Base-by-base conservation (phyloP, 148 eudicot species). In the Fallopia convolvulus region DNA sequence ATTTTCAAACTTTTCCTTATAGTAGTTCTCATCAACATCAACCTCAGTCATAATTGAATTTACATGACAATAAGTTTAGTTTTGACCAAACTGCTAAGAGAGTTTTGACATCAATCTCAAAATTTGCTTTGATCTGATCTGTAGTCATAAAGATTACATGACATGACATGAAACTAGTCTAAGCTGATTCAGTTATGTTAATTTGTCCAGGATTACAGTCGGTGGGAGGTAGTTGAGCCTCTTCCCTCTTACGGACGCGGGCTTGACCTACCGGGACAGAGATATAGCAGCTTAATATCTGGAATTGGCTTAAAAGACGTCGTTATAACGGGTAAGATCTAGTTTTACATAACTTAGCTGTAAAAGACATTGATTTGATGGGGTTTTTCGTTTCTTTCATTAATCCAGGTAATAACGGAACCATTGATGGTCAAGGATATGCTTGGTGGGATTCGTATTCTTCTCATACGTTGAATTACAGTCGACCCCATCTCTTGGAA, bases 161-260 rank as follows among this genome's bases (percentile, higher is more conserved):
- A 26, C 30, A 26, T 26, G 30, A 26, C 30, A 26, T 68, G 72
- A 39, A 68, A 6, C 46, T 11, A 2, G 44, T 65, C 39, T 36
- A 68, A 68, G 46, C 46, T 6, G 41, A 15, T 68, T 68, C 0
- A 68, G 10, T 13, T 36, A 0, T 36, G 11, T 36, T 65, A 65
- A 65, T 65, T 1, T 68, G 20, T 68, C 6, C 77, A 89, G 93
- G 85, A 89, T 66, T 79, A 76, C 63, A 63, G 55, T 72, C 84
- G 83, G 39, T 90, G 94, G 94, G 87, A 82, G 33, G 63, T 90
- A 50, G 80, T 90, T 66, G 94, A 88, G 5, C 87, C 94, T 39
- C 78, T 90, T 40, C 91, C 94, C 6, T 90, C 94, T 13, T 90
- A 88, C 80, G 94, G 94, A 20, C 84, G 87, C 70, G 91, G 89